These are phyloP conservation scores for Macaranga tanarius DNA, from an alignment of 441 rosid genomes.

Conservation along the genomic window DNA sequence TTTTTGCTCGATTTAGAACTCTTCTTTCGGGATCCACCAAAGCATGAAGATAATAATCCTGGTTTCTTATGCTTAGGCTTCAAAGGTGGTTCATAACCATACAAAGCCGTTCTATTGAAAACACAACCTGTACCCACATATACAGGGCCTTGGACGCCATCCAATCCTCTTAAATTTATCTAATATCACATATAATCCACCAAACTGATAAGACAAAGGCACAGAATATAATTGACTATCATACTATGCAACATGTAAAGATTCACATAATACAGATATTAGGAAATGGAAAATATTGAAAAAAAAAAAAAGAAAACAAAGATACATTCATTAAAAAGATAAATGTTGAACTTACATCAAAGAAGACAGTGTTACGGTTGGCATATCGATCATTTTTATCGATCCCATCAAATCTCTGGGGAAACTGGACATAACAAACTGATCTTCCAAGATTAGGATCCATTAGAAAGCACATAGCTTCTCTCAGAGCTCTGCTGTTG, in stretches of 20 bases:
- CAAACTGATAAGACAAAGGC: not conserved
- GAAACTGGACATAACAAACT: slow-evolving; percentile 46
- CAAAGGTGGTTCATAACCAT: slow-evolving; percentile 60
- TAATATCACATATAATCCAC: slow-evolving; percentile 8
- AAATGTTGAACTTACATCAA: slow-evolving; percentile 29
- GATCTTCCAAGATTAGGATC: slow-evolving; percentile 42
- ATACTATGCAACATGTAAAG: not conserved
- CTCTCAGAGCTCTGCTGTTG: slow-evolving; percentile 41
- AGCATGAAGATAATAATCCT: slow-evolving; percentile 44
- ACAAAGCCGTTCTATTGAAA: slow-evolving; percentile 55
- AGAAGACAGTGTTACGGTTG: slow-evolving; percentile 43
- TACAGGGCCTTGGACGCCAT: slow-evolving; percentile 66
- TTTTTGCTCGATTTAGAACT: slow-evolving; percentile 40
- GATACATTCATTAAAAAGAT: not conserved
- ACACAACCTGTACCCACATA: slow-evolving; percentile 64
- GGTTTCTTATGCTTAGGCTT: slow-evolving; percentile 49
- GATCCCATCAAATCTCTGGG: slow-evolving; percentile 48
- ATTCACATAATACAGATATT: not conserved
- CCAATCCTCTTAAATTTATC: slow-evolving; percentile 58
- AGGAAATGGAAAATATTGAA: not conserved
- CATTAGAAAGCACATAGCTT: slow-evolving; percentile 49
- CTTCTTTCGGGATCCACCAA: slow-evolving; percentile 52
- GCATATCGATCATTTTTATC: slow-evolving; percentile 45
- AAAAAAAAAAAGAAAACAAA: not conserved
- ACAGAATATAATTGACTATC: not conserved